Conservation (phyloP, 441 rosid species). For the Manihot esculenta region DNA sequence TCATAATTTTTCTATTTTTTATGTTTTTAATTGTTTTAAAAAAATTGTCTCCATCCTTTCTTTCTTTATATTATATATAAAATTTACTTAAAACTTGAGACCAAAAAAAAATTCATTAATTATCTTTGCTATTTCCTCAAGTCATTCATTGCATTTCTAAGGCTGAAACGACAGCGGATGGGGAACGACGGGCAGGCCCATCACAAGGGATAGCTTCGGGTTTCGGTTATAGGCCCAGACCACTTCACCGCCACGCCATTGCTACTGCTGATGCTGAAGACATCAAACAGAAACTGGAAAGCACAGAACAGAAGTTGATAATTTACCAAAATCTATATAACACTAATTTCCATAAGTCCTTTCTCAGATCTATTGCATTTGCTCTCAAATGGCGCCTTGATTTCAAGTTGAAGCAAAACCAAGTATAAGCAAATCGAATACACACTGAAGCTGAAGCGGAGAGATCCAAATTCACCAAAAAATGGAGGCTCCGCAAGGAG, state of each 20-base stretch:
- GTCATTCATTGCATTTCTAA: too few species aligned
- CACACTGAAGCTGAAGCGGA: neutral
- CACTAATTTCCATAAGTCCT: neutral
- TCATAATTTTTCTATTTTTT: too few species aligned
- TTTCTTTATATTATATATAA: too few species aligned
- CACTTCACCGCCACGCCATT: neutral
- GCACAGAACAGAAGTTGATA: neutral
- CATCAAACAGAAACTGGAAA: neutral
- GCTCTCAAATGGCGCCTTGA: neutral
- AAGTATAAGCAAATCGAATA: neutral
- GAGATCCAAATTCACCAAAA: conserved; percentile 26
- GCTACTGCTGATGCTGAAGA: neutral
- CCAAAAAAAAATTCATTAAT: too few species aligned
- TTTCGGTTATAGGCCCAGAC: neutral
- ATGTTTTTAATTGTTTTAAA: too few species aligned
- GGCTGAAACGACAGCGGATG: too few species aligned
- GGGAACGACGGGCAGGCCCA: too few species aligned
- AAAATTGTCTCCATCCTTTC: too few species aligned
- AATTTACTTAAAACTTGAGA: too few species aligned
- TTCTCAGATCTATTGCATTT: conserved; percentile 7
- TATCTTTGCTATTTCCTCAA: too few species aligned
- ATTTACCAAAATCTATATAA: neutral
- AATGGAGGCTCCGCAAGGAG: conserved; percentile 72
- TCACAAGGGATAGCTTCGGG: neutral
- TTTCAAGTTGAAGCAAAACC: neutral